A percentile compares a stretch with the other conserved stretches of the same genome.
Evolutionary conservation across 192 early-diverging fungal species (phyloP).

Genomic region (Entomortierella parvispora): DNA sequence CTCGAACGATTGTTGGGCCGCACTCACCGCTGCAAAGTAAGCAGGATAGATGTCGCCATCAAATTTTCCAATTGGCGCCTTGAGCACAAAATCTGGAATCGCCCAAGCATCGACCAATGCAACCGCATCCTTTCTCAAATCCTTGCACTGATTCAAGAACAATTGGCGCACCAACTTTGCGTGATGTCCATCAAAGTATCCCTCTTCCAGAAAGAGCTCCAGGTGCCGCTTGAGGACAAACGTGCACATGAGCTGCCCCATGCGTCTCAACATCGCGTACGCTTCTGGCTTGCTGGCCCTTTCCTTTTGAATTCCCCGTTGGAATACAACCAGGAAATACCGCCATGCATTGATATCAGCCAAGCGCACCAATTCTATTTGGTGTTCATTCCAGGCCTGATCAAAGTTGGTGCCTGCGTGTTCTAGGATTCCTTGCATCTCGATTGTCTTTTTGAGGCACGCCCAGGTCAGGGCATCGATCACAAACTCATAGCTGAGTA

Average conservation of each 20-base stretch:
- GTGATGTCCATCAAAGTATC: conserved; percentile 58
- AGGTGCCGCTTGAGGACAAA: conserved; percentile 54
- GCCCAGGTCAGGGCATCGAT: conserved; percentile 55
- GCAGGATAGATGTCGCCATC: conserved; percentile 69
- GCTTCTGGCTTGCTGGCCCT: conserved; percentile 48
- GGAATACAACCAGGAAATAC: conserved; percentile 44
- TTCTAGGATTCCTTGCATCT: conserved; percentile 9
- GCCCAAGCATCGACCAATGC: conserved; percentile 65
- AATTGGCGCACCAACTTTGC: conserved; percentile 53
- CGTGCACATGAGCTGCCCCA: conserved; percentile 57
- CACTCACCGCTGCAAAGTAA: conserved; percentile 44
- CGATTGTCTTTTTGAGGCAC: conserved; percentile 45
- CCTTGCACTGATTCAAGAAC: conserved; percentile 55
- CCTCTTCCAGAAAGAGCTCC: conserved; percentile 59
- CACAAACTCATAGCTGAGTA: conserved; percentile 46
- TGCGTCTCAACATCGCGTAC: conserved; percentile 47
- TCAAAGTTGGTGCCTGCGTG: conserved; percentile 32
- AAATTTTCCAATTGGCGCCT: conserved; percentile 67
- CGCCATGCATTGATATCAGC: conserved; percentile 50
- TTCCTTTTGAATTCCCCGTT: conserved; percentile 30
- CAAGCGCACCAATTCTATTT: conserved; percentile 41
- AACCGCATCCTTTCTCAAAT: conserved; percentile 60
- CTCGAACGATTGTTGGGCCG: conserved; percentile 42
- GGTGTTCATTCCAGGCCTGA: conserved; percentile 49
- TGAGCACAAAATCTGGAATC: conserved; percentile 65